A percentile compares a stretch with the other conserved stretches of the same genome.
These are phyloP conservation scores for Fusarium sp. DNA, from an alignment of 2,329 filamentous ascomycete genomes.

Conservation along the genomic window DNA sequence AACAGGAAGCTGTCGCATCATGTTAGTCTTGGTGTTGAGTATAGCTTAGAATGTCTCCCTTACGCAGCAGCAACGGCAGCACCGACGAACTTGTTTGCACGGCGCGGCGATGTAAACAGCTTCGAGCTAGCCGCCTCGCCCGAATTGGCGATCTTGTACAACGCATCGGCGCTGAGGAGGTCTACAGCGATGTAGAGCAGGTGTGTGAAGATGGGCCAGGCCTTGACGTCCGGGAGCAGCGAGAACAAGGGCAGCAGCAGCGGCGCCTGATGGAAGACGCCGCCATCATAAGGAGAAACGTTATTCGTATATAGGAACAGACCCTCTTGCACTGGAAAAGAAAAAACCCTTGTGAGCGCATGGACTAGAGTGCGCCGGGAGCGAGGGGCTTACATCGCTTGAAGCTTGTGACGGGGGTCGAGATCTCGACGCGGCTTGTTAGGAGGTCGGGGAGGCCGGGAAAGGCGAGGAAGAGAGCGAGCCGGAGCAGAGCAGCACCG, in stretches of 20 bases:
- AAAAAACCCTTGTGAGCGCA: conserved; percentile 7
- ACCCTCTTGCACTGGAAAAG: conserved; percentile 77
- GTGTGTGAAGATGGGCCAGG: conserved; percentile 78
- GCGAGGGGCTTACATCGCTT: conserved; percentile 78
- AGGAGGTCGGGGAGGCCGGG: conserved; percentile 86
- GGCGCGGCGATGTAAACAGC: conserved; percentile 82
- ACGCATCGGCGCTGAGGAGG: conserved; percentile 81
- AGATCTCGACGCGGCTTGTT: conserved; percentile 93
- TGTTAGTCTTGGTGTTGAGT: conserved; percentile 22
- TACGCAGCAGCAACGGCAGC: conserved; percentile 83
- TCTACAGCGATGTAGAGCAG: conserved; percentile 86
- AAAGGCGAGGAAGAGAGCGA: conserved; percentile 83
- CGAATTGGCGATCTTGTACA: conserved; percentile 83
- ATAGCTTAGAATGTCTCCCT: conserved; percentile 35
- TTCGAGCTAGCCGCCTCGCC: conserved; percentile 80
- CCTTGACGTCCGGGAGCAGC: conserved; percentile 77
- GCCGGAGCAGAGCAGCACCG: conserved; percentile 79
- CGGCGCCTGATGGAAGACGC: conserved; percentile 84
- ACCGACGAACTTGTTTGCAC: conserved; percentile 78
- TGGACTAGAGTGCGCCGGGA: neutral
- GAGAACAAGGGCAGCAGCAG: conserved; percentile 92
- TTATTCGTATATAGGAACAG: conserved; percentile 96
- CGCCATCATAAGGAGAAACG: conserved; percentile 96
- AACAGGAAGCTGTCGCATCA: conserved; percentile 77
- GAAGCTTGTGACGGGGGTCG: conserved; percentile 97